These are phyloP conservation scores for sorghum (Sorghum bicolor) DNA, from an alignment of 176 grass and related monocot species.

Conservation along the genomic window Sorghum_bicolor_NCBIv3 NC_012871.2:47712501-47713000, in stretches of 20 bases:
- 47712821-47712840: not conserved
- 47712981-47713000: constrained; percentile 41
- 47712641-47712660: constrained; percentile 3
- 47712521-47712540: not conserved
- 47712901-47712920: not conserved
- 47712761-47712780: constrained; percentile 73
- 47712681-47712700: constrained; percentile 89
- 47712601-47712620: not conserved
- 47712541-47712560: not conserved
- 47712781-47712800: not conserved
- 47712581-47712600: not conserved
- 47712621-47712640: constrained; percentile 10
- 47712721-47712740: constrained; percentile 99
- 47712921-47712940: constrained; percentile 88
- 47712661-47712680: constrained; percentile 39
- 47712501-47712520: not conserved
- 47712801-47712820: not conserved
- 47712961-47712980: constrained; percentile 88
- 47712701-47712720: constrained; percentile 97
- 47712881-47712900: constrained; percentile 6
- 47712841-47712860: not conserved
- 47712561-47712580: not conserved
- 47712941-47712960: constrained; percentile 95
- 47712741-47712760: constrained; percentile 91
- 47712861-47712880: constrained; percentile 8